phyloP scores from a whole-genome alignment of 352 stramenopile species.

The Pythium utonaiense region DNA sequence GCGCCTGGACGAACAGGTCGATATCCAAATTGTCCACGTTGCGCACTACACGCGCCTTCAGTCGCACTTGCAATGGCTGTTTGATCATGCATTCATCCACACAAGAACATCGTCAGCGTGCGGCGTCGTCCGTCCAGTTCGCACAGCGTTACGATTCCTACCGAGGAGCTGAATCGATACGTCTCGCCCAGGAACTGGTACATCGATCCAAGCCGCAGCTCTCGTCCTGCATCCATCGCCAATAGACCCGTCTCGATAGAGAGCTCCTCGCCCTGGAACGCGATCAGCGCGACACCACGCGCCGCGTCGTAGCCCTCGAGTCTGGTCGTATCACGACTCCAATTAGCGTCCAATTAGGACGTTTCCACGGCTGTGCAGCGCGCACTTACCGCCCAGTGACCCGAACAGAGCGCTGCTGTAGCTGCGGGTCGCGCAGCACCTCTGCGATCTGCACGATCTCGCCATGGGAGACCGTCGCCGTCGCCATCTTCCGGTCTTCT shows the following conservation, averaged over 20 bases:
- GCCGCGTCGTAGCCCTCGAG: slow-evolving; percentile 66
- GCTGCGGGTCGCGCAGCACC: slow-evolving; percentile 50
- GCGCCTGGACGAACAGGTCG: slow-evolving; percentile 66
- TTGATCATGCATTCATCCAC: neutral
- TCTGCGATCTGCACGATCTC: slow-evolving; percentile 84
- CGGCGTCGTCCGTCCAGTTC: no score
- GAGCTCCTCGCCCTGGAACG: slow-evolving; percentile 62
- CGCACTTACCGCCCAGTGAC: slow-evolving; percentile 55
- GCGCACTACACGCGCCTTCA: slow-evolving; percentile 63
- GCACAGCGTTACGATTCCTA: no score
- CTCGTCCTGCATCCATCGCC: slow-evolving; percentile 36
- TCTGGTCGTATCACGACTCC: no score
- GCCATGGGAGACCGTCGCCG: slow-evolving; percentile 27
- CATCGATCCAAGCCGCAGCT: slow-evolving; percentile 66
- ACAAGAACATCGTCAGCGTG: no score
- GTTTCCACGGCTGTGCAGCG: neutral
- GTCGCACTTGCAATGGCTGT: slow-evolving; percentile 37
- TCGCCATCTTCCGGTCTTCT: no score
- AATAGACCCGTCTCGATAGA: slow-evolving; percentile 67
- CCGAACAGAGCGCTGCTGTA: slow-evolving; percentile 76
- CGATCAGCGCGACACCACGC: slow-evolving; percentile 38
- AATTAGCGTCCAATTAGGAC: neutral
- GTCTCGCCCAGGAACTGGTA: slow-evolving; percentile 86
- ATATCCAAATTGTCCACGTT: slow-evolving; percentile 84
- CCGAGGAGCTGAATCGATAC: slow-evolving; percentile 28